phyloP scores from a whole-genome alignment of 345 rosid genomes.

The Litchi chinensis region DNA sequence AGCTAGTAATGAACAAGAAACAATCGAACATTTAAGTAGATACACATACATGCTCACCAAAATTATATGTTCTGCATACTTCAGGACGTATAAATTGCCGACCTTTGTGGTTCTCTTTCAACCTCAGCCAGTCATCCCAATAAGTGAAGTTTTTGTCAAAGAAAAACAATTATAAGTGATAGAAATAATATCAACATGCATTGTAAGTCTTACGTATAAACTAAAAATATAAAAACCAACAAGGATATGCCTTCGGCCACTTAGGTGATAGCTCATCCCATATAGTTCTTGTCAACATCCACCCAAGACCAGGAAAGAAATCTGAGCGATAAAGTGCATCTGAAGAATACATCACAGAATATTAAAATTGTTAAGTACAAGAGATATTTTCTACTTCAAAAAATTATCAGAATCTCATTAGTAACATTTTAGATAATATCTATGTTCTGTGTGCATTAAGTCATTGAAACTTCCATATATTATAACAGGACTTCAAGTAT shows the following conservation, averaged over 20 bases:
- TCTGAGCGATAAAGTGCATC: constrained; percentile 93
- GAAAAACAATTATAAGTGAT: constrained; percentile 37
- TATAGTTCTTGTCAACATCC: constrained; percentile 83
- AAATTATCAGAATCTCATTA: neutral
- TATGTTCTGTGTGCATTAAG: neutral
- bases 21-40: neutral
- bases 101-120: constrained; percentile 88
- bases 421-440: neutral
- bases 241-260: constrained; percentile 99
- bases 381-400: neutral
- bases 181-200: constrained; percentile 10
- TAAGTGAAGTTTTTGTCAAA: constrained; percentile 77
- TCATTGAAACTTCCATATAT: neutral
- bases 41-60: constrained; percentile 91
- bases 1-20: constrained; percentile 14
- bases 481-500: neutral
- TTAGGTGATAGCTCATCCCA: constrained; percentile 99
- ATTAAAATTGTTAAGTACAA: constrained; percentile 16
- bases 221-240: neutral
- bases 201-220: constrained; percentile 18
- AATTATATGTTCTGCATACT: constrained; percentile 97
- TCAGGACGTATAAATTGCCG: constrained; percentile 94
- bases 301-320: constrained; percentile 99
- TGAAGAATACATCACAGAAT: constrained; percentile 40
- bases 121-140: constrained; percentile 99